These are phyloP conservation scores for Phaffia tasmanica DNA, from an alignment of 768 basidiomycete genomes.

Conservation along the genomic window DNA sequence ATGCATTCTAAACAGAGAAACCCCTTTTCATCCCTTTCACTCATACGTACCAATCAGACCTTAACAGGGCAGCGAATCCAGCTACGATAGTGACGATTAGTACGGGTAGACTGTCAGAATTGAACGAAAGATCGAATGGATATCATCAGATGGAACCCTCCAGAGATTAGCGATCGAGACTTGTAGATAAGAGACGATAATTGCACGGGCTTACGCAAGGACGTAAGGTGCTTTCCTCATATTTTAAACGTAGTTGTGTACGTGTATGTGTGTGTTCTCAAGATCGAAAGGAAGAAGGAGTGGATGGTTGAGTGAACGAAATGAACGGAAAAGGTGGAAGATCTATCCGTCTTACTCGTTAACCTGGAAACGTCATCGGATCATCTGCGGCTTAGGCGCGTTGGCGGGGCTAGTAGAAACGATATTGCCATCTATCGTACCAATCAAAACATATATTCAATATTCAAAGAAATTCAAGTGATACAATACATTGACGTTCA, in stretches of 20 bases:
- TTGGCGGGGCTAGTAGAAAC: too few species aligned
- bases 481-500: too few species aligned
- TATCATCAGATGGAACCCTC: not conserved
- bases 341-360: not conserved
- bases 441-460: too few species aligned
- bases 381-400: too few species aligned
- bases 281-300: not conserved
- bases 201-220: constrained; percentile 2
- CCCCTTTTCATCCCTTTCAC: too few species aligned
- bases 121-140: not conserved
- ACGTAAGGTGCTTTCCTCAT: constrained; percentile 23
- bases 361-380: not conserved
- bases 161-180: not conserved
- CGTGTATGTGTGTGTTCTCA: too few species aligned
- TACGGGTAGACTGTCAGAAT: constrained; percentile 3
- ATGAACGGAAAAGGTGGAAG: not conserved
- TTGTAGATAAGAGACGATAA: not conserved
- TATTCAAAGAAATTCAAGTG: too few species aligned
- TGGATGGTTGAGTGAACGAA: not conserved
- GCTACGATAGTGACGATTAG: constrained; percentile 7
- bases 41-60: constrained; percentile 11
- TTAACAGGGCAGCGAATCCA: constrained; percentile 7
- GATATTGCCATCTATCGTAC: too few species aligned
- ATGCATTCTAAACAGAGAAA: not conserved
- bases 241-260: too few species aligned